These are phyloP conservation scores for Russula brevipes DNA, from an alignment of 768 basidiomycete genomes.

Conservation along the genomic window DNA sequence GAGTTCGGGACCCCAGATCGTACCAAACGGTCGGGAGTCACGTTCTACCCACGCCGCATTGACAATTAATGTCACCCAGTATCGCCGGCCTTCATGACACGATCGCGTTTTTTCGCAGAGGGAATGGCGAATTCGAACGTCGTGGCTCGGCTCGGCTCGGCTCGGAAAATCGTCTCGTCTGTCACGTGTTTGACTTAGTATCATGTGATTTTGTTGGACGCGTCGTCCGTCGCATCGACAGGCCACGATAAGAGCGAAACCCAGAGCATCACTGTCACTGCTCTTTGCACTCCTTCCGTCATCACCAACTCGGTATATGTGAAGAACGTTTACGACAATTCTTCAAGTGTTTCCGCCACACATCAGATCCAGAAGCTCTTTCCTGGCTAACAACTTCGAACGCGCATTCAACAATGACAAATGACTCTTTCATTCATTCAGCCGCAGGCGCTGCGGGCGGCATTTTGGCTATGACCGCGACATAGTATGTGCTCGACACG, in stretches of 20 bases:
- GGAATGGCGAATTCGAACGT: neutral
- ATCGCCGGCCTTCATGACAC: neutral
- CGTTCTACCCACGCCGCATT: neutral
- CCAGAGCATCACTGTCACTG: neutral
- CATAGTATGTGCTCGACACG: constrained; percentile 53
- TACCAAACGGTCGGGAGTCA: neutral
- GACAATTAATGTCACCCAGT: neutral
- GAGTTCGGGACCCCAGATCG: neutral
- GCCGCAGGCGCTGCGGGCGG: constrained; percentile 88
- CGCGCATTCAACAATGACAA: constrained; percentile 27
- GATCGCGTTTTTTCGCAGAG: neutral
- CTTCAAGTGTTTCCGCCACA: neutral
- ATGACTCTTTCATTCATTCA: constrained; percentile 80
- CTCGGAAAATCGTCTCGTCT: neutral
- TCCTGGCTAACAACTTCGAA: neutral
- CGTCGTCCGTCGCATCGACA: too few species aligned
- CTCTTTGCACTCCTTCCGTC: neutral
- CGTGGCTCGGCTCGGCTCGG: too few species aligned
- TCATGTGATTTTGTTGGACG: constrained; percentile 6
- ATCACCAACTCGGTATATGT: neutral
- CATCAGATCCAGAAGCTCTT: neutral
- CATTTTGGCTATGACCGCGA: constrained; percentile 84
- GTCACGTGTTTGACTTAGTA: neutral
- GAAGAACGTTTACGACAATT: neutral
- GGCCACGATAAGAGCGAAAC: neutral